Conservation (phyloP, 78 protist genomes). For the Parvularia atlantis region DNA sequence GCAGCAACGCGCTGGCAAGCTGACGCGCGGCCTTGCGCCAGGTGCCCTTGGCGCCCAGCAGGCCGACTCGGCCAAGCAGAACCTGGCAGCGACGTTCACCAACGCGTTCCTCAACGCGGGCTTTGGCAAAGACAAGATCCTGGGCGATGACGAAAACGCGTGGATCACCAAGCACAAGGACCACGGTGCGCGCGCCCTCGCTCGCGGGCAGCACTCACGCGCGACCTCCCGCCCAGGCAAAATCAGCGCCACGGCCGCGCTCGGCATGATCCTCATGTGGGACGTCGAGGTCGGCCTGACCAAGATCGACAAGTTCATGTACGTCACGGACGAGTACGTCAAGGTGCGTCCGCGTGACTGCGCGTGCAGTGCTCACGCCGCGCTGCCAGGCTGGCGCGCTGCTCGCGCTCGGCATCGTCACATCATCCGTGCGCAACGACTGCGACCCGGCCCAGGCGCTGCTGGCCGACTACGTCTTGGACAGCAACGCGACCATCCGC, state of each 20-base stretch:
- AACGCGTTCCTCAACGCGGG: slow-evolving; percentile 93
- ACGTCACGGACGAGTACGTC: slow-evolving; percentile 57
- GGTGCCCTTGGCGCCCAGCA: background rate
- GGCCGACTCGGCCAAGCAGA: slow-evolving; percentile 64
- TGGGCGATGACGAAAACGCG: slow-evolving; percentile 46
- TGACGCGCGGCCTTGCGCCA: no score
- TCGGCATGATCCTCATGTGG: slow-evolving; percentile 92
- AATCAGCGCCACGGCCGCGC: slow-evolving; percentile 87
- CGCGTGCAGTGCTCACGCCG: background rate
- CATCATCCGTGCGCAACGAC: slow-evolving; percentile 62
- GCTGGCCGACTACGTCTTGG: slow-evolving; percentile 4
- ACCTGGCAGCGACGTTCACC: slow-evolving; percentile 85
- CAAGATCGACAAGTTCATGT: slow-evolving; percentile 67
- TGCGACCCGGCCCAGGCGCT: slow-evolving; percentile 85
- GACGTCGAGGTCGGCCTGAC: slow-evolving; percentile 84
- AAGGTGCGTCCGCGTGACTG: slow-evolving; percentile 14
- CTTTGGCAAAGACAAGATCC: slow-evolving; percentile 75
- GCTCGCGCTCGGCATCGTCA: slow-evolving; percentile 80
- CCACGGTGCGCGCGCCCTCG: slow-evolving; percentile 39
- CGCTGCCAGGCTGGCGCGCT: slow-evolving; percentile 81
- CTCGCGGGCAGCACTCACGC: no score
- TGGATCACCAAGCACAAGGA: slow-evolving; percentile 90
- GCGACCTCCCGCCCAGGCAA: no score
- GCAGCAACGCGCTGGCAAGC: no score
- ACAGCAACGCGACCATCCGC: no score